Evolutionary conservation across 441 rosid species (phyloP).

Genomic region (Croton setiger): DNA sequence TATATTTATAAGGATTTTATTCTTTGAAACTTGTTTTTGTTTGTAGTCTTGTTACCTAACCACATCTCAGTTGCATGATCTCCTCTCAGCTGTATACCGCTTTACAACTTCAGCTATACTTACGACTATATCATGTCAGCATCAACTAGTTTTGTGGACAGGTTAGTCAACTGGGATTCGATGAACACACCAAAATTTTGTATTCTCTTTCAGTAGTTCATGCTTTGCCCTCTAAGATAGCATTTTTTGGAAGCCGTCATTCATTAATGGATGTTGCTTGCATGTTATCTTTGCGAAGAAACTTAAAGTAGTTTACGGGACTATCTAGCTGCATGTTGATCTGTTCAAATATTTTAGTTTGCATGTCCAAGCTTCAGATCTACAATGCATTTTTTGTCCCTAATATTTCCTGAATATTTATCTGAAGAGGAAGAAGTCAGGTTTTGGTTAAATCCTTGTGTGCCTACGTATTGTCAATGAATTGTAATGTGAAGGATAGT

Average conservation of each 20-base stretch:
- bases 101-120: constrained; percentile 90
- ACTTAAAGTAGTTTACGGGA: neutral
- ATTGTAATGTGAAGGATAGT: constrained; percentile 8
- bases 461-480: neutral
- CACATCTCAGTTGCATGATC: constrained; percentile 36
- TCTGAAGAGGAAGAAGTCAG: neutral
- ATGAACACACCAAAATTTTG: neutral
- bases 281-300: neutral
- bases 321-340: constrained; percentile 1
- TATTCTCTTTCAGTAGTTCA: neutral
- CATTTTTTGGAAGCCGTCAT: neutral
- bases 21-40: neutral
- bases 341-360: constrained; percentile 3
- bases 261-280: neutral
- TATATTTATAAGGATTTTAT: neutral
- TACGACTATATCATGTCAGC: constrained; percentile 89
- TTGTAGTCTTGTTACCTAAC: constrained; percentile 31
- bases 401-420: neutral
- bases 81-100: constrained; percentile 93
- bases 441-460: neutral
- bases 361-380: neutral
- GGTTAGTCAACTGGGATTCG: constrained; percentile 44
- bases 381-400: neutral
- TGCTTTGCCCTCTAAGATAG: neutral
- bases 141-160: constrained; percentile 89